Evolutionary conservation across 495 filamentous ascomycete species (phyloP), one percentile per base, ranked within the genome.

Genomic region (Penicillium mononematosum): DNA sequence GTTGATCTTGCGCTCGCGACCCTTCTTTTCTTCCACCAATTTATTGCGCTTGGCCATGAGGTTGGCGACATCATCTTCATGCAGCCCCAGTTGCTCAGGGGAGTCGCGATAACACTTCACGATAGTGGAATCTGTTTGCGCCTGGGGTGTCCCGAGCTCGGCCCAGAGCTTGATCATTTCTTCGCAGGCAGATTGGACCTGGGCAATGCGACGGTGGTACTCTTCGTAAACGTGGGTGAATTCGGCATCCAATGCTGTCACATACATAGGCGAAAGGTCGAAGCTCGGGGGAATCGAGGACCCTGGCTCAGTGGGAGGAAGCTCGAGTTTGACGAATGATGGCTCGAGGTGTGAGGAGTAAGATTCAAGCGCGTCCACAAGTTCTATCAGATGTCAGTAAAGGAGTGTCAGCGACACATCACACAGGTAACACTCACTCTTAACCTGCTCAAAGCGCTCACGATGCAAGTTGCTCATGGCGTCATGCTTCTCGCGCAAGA

Each of bases 171-270:
- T 88, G 67, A 99, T 92, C 50, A 96, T 91, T 46, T 96, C 86
- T 58, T 95, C 89, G 4, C 84, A 83, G 0, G 91, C 71, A 10
- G 83, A 71, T 67, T 88, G 83, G n/a, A 97, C 91, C 4, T 81
- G 84, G 2, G 80, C 78, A 24, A 95, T 74, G 38, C 94, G 89
- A 38, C 86, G 87, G 38, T 83, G 88, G 64, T 97, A 99, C 70
- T 97, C 95, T 69, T 97, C 89, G 67, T 96, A 96, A 24, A 99
- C 90, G 32, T 90, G 83, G 5, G 88, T 88, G 59, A 96, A 98
- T 72, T 98, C 95, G 20, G 83, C 81, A 66, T 99, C 92, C 34
- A 99, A 80, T 20, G 87, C 83, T 17, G 88, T 84, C 32, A 96
- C 88, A 67, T 97, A 98, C n/a, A 85, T 74, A 4, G 89, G 85